Percentiles rank a stretch among this genome's conserved stretches.
These are phyloP conservation scores for Suillus tomentosus DNA, from an alignment of 768 basidiomycete species.

Conservation along the genomic window DNA sequence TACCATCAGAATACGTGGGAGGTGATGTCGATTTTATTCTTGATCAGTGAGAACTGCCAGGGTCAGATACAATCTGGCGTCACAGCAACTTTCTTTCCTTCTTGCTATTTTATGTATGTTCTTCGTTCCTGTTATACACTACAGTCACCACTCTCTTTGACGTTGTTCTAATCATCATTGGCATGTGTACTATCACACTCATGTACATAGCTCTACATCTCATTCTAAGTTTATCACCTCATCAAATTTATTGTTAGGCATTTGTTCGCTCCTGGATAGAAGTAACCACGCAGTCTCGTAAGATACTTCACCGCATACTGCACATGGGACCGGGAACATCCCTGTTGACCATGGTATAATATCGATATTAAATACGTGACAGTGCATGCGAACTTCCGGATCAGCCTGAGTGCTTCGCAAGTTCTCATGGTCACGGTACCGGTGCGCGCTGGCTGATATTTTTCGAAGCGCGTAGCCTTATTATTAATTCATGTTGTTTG, in stretches of 20 bases:
- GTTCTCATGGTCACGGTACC: not conserved
- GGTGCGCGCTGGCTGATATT: not conserved
- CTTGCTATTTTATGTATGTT: constrained; percentile 2
- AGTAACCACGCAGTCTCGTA: not conserved
- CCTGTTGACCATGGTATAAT: not conserved
- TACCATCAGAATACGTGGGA: not conserved
- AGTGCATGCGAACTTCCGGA: too few relatives aligned
- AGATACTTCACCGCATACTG: not conserved
- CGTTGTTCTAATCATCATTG: constrained; percentile 5
- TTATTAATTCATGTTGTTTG: constrained; percentile 11
- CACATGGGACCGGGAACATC: not conserved
- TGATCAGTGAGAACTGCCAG: not conserved
- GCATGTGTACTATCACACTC: not conserved
- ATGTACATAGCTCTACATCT: not conserved
- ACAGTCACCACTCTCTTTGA: constrained; percentile 1
- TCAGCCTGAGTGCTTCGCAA: not conserved
- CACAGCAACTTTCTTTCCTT: not conserved
- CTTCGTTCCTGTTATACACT: not conserved
- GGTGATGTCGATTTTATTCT: not conserved
- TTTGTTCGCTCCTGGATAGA: not conserved
- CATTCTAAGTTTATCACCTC: not conserved
- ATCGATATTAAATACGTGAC: too few relatives aligned
- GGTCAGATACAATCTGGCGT: not conserved
- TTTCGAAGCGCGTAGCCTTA: not conserved
- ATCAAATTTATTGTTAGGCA: not conserved